These are phyloP conservation scores for Pilobolus umbonatus DNA, from an alignment of 192 early-diverging fungal species.

Conservation along the genomic window DNA sequence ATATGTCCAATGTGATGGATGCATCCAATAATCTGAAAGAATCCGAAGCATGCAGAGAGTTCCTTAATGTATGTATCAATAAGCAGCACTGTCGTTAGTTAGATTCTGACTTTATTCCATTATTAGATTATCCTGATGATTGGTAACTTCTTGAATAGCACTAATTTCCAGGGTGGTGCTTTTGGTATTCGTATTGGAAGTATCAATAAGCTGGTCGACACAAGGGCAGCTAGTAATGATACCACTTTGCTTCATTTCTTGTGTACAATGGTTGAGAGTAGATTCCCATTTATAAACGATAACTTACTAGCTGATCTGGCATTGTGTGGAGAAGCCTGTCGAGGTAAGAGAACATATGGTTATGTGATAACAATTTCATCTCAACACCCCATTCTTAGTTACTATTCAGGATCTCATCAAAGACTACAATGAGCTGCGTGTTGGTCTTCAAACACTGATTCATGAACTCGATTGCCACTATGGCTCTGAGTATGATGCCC, in stretches of 20 bases:
- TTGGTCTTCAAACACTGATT: slow-evolving; percentile 43
- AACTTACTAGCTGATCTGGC: slow-evolving; percentile 63
- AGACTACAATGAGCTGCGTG: slow-evolving; percentile 46
- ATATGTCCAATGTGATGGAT: slow-evolving; percentile 56
- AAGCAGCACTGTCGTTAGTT: background rate
- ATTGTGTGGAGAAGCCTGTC: slow-evolving; percentile 66
- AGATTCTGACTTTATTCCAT: background rate
- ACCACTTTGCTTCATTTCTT: slow-evolving; percentile 80
- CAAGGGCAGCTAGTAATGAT: slow-evolving; percentile 62
- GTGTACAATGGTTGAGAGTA: slow-evolving; percentile 58
- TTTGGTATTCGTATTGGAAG: slow-evolving; percentile 81
- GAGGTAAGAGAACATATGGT: slow-evolving; percentile 39
- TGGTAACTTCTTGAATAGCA: slow-evolving; percentile 83
- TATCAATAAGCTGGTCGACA: slow-evolving; percentile 87
- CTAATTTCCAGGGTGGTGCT: slow-evolving; percentile 73
- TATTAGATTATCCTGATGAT: slow-evolving; percentile 63
- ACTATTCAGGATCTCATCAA: slow-evolving; percentile 49
- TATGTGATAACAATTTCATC: background rate
- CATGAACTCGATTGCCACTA: slow-evolving; percentile 36
- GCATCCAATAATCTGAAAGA: slow-evolving; percentile 63
- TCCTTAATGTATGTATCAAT: slow-evolving; percentile 51
- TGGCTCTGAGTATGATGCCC: slow-evolving; percentile 37
- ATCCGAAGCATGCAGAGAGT: slow-evolving; percentile 62
- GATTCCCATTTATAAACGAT: slow-evolving; percentile 51
- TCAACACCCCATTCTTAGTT: slow-evolving; percentile 33